Percentiles rank a stretch among this genome's conserved stretches.
Evolutionary conservation across 1,139 yeast genomes (phyloP).

Genomic region (Pichia sp.): DNA sequence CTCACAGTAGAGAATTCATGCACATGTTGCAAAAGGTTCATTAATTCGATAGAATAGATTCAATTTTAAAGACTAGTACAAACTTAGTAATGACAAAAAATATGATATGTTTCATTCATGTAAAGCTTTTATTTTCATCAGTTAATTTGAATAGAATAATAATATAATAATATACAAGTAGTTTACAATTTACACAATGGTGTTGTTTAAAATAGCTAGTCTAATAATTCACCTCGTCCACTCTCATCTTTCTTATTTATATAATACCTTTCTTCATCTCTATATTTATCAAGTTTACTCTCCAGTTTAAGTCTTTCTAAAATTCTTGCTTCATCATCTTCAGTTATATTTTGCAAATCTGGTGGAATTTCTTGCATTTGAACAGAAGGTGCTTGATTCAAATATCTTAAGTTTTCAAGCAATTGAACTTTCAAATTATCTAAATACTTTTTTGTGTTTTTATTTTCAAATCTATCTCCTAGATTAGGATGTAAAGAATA

Average conservation of each 20-base stretch:
- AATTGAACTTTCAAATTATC: slow-evolving; percentile 74
- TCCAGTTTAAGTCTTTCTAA: slow-evolving; percentile 50
- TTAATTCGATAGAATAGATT: slow-evolving; percentile 43
- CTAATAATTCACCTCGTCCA: slow-evolving; percentile 31
- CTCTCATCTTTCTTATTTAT: slow-evolving; percentile 36
- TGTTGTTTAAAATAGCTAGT: slow-evolving; percentile 12
- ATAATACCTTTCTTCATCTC: slow-evolving; percentile 35
- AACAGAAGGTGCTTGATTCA: slow-evolving; percentile 92
- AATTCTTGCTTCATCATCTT: slow-evolving; percentile 48
- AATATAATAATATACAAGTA: slow-evolving; percentile 4
- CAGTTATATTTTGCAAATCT: slow-evolving; percentile 62
- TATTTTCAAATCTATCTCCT: slow-evolving; percentile 84
- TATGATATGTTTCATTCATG: slow-evolving; percentile 31
- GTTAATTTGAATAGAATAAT: not conserved
- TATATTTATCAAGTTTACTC: slow-evolving; percentile 33
- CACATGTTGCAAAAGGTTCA: slow-evolving; percentile 59
- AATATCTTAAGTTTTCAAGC: slow-evolving; percentile 72
- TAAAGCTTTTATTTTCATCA: too few species aligned
- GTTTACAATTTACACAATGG: slow-evolving; percentile 4
- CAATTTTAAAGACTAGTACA: too few species aligned
- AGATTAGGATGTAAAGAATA: slow-evolving; percentile 82
- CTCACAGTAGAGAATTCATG: slow-evolving; percentile 61
- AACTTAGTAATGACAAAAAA: slow-evolving; percentile 33
- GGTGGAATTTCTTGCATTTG: slow-evolving; percentile 90
- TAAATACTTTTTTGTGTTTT: slow-evolving; percentile 75